A percentile compares a stretch with the other conserved stretches of the same genome.
Conservation (phyloP, 75 land plant species). For the Gnetum montanum region DNA sequence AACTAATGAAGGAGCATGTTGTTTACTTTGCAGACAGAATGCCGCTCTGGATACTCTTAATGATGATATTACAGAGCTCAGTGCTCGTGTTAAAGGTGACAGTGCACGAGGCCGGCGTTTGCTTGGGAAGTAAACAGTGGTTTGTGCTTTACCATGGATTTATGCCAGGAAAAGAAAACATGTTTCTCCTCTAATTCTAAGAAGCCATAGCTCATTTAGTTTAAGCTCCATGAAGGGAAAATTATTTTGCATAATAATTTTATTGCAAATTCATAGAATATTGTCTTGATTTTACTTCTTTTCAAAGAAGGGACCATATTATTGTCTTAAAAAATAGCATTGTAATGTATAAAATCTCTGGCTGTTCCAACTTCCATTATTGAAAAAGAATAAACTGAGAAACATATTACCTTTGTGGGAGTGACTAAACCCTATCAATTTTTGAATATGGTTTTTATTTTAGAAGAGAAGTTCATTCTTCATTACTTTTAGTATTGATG, state of each 20-base stretch:
- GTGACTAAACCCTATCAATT: too few species aligned
- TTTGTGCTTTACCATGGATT: not conserved
- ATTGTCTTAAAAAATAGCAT: too few species aligned
- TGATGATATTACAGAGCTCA: slow-evolving; percentile 57
- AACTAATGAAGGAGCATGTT: not conserved
- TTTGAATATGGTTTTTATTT: too few species aligned
- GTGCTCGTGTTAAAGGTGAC: slow-evolving; percentile 43
- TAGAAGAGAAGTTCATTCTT: too few species aligned
- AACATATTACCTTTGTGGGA: too few species aligned
- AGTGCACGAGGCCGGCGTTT: slow-evolving; percentile 51
- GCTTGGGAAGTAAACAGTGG: slow-evolving; percentile 39
- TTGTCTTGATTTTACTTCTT: not conserved
- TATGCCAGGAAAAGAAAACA: not conserved
- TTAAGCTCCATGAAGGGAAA: not conserved
- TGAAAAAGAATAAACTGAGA: too few species aligned
- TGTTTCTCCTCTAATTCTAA: not conserved
- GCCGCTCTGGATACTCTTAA: slow-evolving; percentile 36
- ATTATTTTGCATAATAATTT: not conserved
- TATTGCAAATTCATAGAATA: not conserved
- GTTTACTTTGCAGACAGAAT: slow-evolving; percentile 45
- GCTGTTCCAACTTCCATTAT: too few species aligned
- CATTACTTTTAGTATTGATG: too few species aligned
- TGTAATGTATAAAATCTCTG: too few species aligned
- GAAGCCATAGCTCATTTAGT: not conserved
- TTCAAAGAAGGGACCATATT: not conserved